Percentiles rank a stretch among this genome's conserved stretches.
phyloP scores from a whole-genome alignment of 805 yeast genomes.

The Pichia nakasei region DNA sequence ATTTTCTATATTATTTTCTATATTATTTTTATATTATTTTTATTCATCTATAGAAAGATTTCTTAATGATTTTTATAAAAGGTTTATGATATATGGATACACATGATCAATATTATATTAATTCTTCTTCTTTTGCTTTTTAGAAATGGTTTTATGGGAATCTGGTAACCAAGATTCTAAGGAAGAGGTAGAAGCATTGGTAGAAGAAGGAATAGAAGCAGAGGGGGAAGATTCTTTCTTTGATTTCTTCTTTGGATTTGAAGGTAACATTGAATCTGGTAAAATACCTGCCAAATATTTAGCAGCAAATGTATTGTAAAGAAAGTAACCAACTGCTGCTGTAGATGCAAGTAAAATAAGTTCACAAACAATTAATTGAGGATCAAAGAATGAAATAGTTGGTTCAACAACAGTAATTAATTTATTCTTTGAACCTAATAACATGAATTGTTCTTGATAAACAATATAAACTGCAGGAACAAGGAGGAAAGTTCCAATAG shows the following conservation, averaged over 20 bases:
- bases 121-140: conserved; percentile 23
- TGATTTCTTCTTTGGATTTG: conserved; percentile 12
- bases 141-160: conserved; percentile 32
- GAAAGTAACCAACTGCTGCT: conserved; percentile 41
- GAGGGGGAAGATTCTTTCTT: conserved; percentile 16
- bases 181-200: conserved; percentile 2
- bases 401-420: conserved; percentile 52
- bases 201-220: neutral
- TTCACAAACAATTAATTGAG: conserved; percentile 59
- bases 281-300: conserved; percentile 35
- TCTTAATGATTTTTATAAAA: no score
- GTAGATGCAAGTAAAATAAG: conserved; percentile 40
- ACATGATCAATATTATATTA: conserved; percentile 1
- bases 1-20: no score
- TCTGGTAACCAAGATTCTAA: conserved; percentile 55
- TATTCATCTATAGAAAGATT: no score
- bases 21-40: no score
- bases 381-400: conserved; percentile 62
- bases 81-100: no score
- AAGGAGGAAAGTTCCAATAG: conserved; percentile 48
- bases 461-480: conserved; percentile 52
- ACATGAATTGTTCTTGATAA: conserved; percentile 40
- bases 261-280: conserved; percentile 23
- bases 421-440: conserved; percentile 50
- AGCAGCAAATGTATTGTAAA: conserved; percentile 36